Conservation (phyloP, 2,329 filamentous ascomycete species). For the Clathrospora elynae region DNA sequence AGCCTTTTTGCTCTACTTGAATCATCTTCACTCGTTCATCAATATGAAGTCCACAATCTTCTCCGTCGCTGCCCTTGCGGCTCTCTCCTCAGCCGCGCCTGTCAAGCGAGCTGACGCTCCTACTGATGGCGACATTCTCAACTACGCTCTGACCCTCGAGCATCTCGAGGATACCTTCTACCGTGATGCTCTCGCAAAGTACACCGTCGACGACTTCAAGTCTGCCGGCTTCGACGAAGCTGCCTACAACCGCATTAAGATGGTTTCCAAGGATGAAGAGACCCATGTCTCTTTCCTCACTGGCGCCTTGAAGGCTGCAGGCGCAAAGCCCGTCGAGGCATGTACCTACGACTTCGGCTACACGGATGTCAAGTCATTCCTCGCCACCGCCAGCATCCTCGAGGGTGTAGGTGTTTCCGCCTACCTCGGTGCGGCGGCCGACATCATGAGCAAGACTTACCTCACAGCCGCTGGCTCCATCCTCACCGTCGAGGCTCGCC, state of each 20-base stretch:
- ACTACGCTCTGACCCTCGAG: conserved; percentile 54
- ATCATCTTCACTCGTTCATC: conserved; percentile 4
- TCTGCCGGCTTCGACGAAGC: conserved; percentile 44
- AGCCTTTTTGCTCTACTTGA: conserved; percentile 1
- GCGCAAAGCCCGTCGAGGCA: conserved; percentile 57
- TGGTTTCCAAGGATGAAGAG: conserved; percentile 62
- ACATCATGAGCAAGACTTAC: conserved; percentile 62
- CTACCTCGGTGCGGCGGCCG: conserved; percentile 66
- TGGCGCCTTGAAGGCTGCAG: conserved; percentile 51
- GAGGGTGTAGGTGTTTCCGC: conserved; percentile 63
- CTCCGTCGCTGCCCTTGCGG: conserved; percentile 16
- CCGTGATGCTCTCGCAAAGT: conserved; percentile 63
- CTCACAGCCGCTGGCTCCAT: conserved; percentile 66
- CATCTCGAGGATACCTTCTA: conserved; percentile 67
- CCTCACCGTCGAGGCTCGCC: conserved; percentile 67
- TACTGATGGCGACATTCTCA: conserved; percentile 44
- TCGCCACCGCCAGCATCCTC: conserved; percentile 59
- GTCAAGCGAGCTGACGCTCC: conserved; percentile 32
- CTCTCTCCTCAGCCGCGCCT: conserved; percentile 25
- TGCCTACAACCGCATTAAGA: conserved; percentile 64
- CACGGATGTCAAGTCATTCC: conserved; percentile 56
- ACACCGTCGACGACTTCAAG: conserved; percentile 45
- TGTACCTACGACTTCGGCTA: conserved; percentile 63
- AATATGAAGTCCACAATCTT: conserved; percentile 24
- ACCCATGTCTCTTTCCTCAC: conserved; percentile 64